Evolutionary conservation across 257 asterid genomes (phyloP), one percentile per base, ranked within the genome.

Genomic region (Parsonsia alboflavescens): DNA sequence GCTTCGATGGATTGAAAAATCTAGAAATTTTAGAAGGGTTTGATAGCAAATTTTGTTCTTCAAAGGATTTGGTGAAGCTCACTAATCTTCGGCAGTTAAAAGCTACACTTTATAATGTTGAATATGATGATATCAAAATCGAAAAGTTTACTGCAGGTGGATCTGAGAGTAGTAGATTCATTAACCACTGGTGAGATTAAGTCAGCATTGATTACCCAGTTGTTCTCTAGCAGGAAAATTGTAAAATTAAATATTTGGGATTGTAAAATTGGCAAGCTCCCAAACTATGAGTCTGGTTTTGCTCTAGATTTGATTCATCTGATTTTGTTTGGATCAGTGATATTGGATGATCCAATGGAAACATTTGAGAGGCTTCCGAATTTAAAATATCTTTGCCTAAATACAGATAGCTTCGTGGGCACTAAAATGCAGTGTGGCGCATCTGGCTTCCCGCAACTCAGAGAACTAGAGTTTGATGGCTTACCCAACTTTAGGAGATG

Each of bases 221-320:
- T 53, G 59, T 53, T 53, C 59, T 53, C 59, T 53, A 17, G 26
- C 10, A 7, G 1, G 59, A 53, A 53, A 1, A 8, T 53, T 5
- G n/a, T n/a, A n/a, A n/a, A 17, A 2, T 0, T 0, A 0, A 0
- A 1, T 0, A 17, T 53, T 21, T 4, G 24, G 1, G 5, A 4
- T 6, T 21, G 13, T 6, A 41, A n/a, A n/a, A n/a, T 68, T 16
- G 3, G 61, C 36, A n/a, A n/a, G n/a, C n/a, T n/a, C n/a, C n/a
- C n/a, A n/a, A n/a, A n/a, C n/a, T n/a, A n/a, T n/a, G n/a, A 52
- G 68, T 21, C 44, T 67, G 17, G 93, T 90, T 0, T 88, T 84
- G 82, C 87, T 82, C 24, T 66, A 52, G 36, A 86, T 84, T 26
- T 78, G 68, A 68, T 30, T 49, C 79, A n/a, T 88, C 46, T 84